Evolutionary conservation across 2,329 filamentous ascomycete genomes (phyloP).

Genomic region (Pseudogymnoascus sp.): DNA sequence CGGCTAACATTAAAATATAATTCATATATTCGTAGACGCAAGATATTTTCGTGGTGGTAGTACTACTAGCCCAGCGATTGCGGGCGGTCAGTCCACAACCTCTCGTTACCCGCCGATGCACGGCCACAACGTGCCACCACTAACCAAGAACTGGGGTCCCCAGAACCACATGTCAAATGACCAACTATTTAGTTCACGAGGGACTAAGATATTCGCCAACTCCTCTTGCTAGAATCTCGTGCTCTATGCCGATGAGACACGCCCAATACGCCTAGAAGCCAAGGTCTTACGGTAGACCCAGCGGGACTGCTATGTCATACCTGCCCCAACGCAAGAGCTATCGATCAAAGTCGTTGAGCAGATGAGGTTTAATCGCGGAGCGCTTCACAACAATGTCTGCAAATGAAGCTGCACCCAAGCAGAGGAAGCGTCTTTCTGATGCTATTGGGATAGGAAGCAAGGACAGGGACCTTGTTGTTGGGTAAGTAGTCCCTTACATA

Average conservation of each 20-base stretch:
- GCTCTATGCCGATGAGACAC: conserved; percentile 1
- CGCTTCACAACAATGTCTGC: conserved; percentile 6
- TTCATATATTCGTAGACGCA: background rate
- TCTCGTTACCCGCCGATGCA: conserved; percentile 1
- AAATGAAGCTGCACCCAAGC: conserved; percentile 4
- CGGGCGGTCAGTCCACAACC: background rate
- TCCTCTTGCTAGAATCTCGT: conserved; percentile 2
- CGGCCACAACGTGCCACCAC: conserved; percentile 1
- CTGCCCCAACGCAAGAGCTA: background rate
- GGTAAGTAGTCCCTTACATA: background rate
- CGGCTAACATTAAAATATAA: background rate
- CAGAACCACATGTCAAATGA: conserved; percentile 7
- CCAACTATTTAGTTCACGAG: background rate
- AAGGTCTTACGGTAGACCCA: conserved; percentile 3
- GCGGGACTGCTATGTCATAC: conserved; percentile 4
- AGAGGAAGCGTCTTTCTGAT: background rate
- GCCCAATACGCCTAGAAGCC: conserved; percentile 2
- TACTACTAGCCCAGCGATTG: background rate
- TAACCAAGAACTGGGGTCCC: conserved; percentile 6
- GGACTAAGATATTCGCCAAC: background rate
- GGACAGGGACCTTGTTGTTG: conserved; percentile 2
- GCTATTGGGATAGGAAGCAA: background rate
- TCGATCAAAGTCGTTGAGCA: background rate
- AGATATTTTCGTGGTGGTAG: background rate
- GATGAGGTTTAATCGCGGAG: background rate